phyloP scores from a whole-genome alignment of 768 basidiomycete genomes.

The Collybia sordida region DNA sequence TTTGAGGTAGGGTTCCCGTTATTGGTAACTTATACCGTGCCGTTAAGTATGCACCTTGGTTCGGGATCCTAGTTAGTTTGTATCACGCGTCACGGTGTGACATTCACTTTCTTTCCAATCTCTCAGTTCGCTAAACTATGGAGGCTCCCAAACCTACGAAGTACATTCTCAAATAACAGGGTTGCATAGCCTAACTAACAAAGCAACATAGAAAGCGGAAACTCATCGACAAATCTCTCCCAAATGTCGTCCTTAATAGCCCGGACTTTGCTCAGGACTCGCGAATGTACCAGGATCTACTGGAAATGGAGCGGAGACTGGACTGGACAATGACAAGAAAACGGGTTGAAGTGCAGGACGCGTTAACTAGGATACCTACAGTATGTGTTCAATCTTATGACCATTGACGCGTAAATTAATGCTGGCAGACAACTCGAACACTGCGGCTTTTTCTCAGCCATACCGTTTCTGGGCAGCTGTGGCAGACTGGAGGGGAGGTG shows the following conservation, averaged over 20 bases:
- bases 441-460: slow-evolving; percentile 87
- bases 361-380: slow-evolving; percentile 70
- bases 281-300: slow-evolving; percentile 79
- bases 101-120: slow-evolving; percentile 1
- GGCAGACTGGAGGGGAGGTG: slow-evolving; percentile 67
- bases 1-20: too few relatives aligned
- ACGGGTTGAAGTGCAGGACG: slow-evolving; percentile 87
- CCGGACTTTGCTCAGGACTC: slow-evolving; percentile 81
- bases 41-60: too few relatives aligned
- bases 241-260: slow-evolving; percentile 71
- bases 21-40: too few relatives aligned
- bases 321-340: slow-evolving; percentile 96
- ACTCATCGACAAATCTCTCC: slow-evolving; percentile 76
- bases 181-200: neutral
- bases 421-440: slow-evolving; percentile 73
- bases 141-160: slow-evolving; percentile 38
- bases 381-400: slow-evolving; percentile 36
- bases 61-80: too few relatives aligned
- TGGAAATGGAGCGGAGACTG: slow-evolving; percentile 87
- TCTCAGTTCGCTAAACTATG: slow-evolving; percentile 18
- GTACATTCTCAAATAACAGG: slow-evolving; percentile 16
- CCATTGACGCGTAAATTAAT: slow-evolving; percentile 9
- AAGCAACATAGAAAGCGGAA: slow-evolving; percentile 62
- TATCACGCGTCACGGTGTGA: too few relatives aligned
- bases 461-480: slow-evolving; percentile 79